Percentiles rank a stretch among this genome's conserved stretches.
These are phyloP conservation scores for Centrapalus pauciflorus DNA, from an alignment of 129 eudicot species.

Conservation along the genomic window DNA sequence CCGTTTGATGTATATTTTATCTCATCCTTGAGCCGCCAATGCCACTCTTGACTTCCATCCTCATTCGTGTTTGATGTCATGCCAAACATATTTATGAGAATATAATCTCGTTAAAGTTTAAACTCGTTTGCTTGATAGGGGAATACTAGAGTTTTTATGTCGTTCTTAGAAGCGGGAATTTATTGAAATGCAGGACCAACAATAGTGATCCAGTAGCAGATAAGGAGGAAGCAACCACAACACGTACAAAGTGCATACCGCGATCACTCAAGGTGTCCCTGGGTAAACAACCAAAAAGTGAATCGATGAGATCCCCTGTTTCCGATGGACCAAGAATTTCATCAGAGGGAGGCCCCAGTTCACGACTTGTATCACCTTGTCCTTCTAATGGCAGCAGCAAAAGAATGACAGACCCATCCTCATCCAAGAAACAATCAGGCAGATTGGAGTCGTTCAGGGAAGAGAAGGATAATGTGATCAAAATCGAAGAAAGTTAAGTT, in stretches of 20 bases:
- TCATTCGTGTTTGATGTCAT: too few species aligned
- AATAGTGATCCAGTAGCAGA: slow-evolving; percentile 40
- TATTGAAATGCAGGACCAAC: slow-evolving; percentile 44
- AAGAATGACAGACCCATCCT: slow-evolving; percentile 53
- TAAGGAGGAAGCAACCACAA: slow-evolving; percentile 42
- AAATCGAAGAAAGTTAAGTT: slow-evolving; percentile 95
- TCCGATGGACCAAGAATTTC: slow-evolving; percentile 75
- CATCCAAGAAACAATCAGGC: slow-evolving; percentile 41
- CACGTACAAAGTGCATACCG: slow-evolving; percentile 68
- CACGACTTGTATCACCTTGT: slow-evolving; percentile 49
- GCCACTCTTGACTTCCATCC: too few species aligned
- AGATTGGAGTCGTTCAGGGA: slow-evolving; percentile 44
- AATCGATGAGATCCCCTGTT: slow-evolving; percentile 73
- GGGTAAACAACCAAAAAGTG: slow-evolving; percentile 61
- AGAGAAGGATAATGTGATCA: slow-evolving; percentile 60
- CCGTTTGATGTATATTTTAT: too few species aligned
- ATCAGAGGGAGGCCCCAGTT: slow-evolving; percentile 51
- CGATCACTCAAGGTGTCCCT: slow-evolving; percentile 61
- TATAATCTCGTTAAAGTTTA: too few species aligned
- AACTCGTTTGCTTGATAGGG: slow-evolving; percentile 4
- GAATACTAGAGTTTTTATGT: background rate
- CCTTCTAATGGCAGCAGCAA: slow-evolving; percentile 63
- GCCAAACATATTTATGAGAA: too few species aligned
- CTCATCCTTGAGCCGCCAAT: too few species aligned
- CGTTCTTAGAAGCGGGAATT: slow-evolving; percentile 5